Evolutionary conservation across 1,284 basidiomycete genomes (phyloP).

Genomic region (Hypsizygus ulmarius): DNA sequence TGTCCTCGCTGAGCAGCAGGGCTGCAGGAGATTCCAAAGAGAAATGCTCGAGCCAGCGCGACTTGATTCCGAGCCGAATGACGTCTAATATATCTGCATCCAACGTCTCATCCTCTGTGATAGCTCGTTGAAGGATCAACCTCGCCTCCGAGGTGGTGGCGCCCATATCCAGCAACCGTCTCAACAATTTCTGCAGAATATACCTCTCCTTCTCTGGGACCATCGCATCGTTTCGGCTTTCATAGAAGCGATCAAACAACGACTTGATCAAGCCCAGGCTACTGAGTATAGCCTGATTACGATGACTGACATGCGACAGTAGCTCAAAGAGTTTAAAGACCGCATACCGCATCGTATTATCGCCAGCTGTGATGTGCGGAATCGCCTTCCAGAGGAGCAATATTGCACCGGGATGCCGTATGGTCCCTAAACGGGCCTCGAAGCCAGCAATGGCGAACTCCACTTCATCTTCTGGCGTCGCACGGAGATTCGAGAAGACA

Average conservation of each 20-base stretch:
- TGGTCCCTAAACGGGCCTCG: constrained; percentile 38
- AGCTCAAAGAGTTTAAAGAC: constrained; percentile 62
- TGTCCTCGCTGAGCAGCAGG: constrained; percentile 43
- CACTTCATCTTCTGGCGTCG: constrained; percentile 36
- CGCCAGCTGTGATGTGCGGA: constrained; percentile 27
- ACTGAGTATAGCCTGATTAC: constrained; percentile 66
- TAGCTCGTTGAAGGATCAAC: constrained; percentile 55
- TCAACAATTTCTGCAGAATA: constrained; percentile 57
- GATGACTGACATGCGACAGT: constrained; percentile 55
- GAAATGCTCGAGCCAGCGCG: constrained; percentile 72
- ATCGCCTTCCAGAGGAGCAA: constrained; percentile 51
- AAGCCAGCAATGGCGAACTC: constrained; percentile 38
- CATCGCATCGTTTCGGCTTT: constrained; percentile 23
- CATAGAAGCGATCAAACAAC: constrained; percentile 47
- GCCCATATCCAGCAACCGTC: constrained; percentile 68
- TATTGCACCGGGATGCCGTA: constrained; percentile 56
- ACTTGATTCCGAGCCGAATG: constrained; percentile 63
- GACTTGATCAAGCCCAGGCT: constrained; percentile 51
- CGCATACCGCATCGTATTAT: constrained; percentile 42
- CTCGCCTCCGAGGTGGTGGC: constrained; percentile 59
- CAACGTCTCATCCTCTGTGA: constrained; percentile 45
- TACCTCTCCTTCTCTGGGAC: constrained; percentile 48
- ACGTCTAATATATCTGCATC: constrained; percentile 67
- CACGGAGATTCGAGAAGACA: constrained; percentile 47
- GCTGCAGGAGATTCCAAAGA: constrained; percentile 57